Evolutionary conservation across 2,329 filamentous ascomycete genomes (phyloP), one percentile per base, ranked within the genome.

Genomic region (Bipolaris gigantea): DNA sequence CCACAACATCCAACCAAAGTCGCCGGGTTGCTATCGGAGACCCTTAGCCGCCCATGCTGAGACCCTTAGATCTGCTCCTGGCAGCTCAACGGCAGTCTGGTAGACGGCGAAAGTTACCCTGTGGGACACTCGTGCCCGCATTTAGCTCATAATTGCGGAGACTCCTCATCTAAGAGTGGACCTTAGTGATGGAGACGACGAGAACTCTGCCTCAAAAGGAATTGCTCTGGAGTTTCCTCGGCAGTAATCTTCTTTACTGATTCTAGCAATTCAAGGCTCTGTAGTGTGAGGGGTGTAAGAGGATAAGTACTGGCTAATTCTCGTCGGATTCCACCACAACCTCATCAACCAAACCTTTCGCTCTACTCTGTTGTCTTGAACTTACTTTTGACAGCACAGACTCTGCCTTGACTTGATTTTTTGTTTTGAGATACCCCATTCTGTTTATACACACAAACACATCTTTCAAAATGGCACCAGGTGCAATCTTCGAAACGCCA

Each of bases 381-480:
- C 15, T 25, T 47, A 47, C 40, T 43, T 34, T 21, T 35, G 27
- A 56, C 38, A 47, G 35, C 33, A 30, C 36, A 39, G 11, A 19
- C 18, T 43, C 36, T 34, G 15, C 49, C 36, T 47, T 35, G 18
- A 16, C 21, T n/a, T 35, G 16, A 42, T 27, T 23, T 19, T 19
- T 39, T 53, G 23, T 53, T 59, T 36, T 49, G 30, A 64, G 57
- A 68, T 65, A 68, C 60, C 55, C 63, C 50, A 46, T 51, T 55
- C 21, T 10, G 27, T 16, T 21, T 9, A 46, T n/a, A 46, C 9
- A 43, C 18, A 44, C 30, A 32, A 40, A 48, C 16, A 55, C 32
- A 52, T 41, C 50, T 18, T 43, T 19, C 63, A 75, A 48, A 50
- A 80, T 80, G 78, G 77, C 77, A 68, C 78, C 76, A 66, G 75